These are phyloP conservation scores for Enteropsectra breve DNA, from an alignment of 371 early-diverging fungal genomes.

Conservation along the genomic window DNA sequence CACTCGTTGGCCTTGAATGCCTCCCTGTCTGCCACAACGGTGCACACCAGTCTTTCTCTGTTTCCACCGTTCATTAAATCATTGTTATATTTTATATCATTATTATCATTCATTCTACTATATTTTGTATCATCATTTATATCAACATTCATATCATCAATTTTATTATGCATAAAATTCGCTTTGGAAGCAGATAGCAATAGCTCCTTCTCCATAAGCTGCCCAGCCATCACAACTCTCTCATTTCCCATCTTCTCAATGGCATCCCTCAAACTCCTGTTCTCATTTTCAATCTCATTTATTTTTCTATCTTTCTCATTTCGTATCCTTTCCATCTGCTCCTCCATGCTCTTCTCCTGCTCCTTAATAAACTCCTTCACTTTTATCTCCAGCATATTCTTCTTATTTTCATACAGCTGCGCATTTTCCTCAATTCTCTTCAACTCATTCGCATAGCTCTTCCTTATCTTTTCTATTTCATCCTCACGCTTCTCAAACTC, in stretches of 20 bases:
- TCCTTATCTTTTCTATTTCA: slow-evolving; percentile 8
- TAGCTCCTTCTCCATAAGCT: not conserved
- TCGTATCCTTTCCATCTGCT: not conserved
- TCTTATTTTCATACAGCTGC: slow-evolving; percentile 10
- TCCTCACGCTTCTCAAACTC: slow-evolving; percentile 4
- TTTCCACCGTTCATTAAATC: not conserved
- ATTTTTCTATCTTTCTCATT: not conserved
- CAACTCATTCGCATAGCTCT: not conserved
- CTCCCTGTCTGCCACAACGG: slow-evolving; percentile 3
- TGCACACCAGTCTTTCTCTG: not conserved
- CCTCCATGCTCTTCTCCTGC: not conserved
- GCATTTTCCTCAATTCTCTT: slow-evolving; percentile 6
- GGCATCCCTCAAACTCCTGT: not conserved
- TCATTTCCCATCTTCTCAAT: slow-evolving; percentile 2
- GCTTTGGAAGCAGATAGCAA: not conserved
- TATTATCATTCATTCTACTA: slow-evolving; percentile 1
- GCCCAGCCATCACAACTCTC: too few relatives aligned
- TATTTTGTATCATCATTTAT: not conserved
- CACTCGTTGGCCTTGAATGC: not conserved
- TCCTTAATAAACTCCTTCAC: not conserved
- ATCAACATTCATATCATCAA: slow-evolving; percentile 7
- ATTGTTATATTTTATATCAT: not conserved
- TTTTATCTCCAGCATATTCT: slow-evolving; percentile 1
- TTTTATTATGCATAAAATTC: not conserved
- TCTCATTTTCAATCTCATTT: not conserved